Evolutionary conservation across 148 eudicot species (phyloP).

Genomic region (Amaranthus cruentus): DNA sequence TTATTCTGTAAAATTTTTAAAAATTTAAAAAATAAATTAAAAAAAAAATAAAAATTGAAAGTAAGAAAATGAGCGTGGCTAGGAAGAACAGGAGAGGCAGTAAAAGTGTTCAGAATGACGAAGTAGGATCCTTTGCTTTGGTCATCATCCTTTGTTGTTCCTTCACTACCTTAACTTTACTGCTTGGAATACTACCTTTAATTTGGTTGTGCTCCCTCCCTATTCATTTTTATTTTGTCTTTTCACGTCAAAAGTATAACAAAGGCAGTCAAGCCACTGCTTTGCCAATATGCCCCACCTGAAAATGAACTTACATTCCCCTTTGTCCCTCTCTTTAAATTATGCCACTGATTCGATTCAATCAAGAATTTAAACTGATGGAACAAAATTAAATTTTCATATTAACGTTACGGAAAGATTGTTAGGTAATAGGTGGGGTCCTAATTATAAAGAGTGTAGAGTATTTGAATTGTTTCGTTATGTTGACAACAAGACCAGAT

Average conservation of each 20-base stretch:
- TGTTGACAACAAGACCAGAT: too few species aligned
- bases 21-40: too few species aligned
- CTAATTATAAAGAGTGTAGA: too few species aligned
- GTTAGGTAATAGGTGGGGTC: too few species aligned
- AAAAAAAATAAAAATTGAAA: background rate
- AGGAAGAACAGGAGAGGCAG: background rate
- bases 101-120: slow-evolving; percentile 12
- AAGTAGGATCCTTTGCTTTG: slow-evolving; percentile 16
- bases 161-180: background rate
- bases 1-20: too few species aligned
- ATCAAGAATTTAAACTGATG: too few species aligned
- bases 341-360: too few species aligned
- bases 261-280: slow-evolving; percentile 13
- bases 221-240: background rate
- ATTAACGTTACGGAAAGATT: too few species aligned
- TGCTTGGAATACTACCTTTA: background rate
- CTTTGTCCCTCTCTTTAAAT: slow-evolving; percentile 8
- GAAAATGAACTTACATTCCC: slow-evolving; percentile 19
- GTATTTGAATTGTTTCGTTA: too few species aligned
- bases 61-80: slow-evolving; percentile 7
- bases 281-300: slow-evolving; percentile 18
- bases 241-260: slow-evolving; percentile 18
- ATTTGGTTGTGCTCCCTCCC: too few species aligned
- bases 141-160: background rate
- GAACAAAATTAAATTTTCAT: too few species aligned